These are phyloP conservation scores for Smittium culicis DNA, from an alignment of 371 early-diverging fungal species.

Conservation along the genomic window DNA sequence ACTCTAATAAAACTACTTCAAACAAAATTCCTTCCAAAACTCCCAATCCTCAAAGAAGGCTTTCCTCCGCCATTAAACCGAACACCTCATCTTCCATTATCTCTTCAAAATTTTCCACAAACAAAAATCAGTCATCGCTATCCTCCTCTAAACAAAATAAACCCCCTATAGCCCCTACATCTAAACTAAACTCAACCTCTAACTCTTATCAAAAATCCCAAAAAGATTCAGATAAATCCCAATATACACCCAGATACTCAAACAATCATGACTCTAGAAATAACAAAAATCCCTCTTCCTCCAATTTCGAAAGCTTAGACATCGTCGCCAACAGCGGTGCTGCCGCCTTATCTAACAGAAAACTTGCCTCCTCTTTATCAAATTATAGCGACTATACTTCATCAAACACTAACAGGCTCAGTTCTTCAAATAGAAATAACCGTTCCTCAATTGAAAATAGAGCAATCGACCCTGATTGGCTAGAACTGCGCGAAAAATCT, in stretches of 20 bases:
- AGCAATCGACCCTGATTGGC: background rate
- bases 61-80: too few species aligned
- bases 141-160: too few species aligned
- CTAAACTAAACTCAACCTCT: too few species aligned
- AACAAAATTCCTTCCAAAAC: background rate
- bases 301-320: background rate
- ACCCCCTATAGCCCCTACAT: too few species aligned
- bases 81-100: too few species aligned
- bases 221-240: too few species aligned
- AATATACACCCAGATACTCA: too few species aligned
- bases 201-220: too few species aligned
- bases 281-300: background rate
- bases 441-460: background rate
- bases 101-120: too few species aligned
- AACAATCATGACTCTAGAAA: too few species aligned
- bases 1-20: background rate
- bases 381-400: background rate
- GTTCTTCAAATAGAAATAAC: background rate
- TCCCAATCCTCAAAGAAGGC: too few species aligned
- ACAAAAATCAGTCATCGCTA: too few species aligned
- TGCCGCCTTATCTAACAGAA: conserved; percentile 4
- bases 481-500: background rate
- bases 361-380: background rate
- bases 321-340: conserved; percentile 1
- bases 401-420: background rate